Evolutionary conservation across 805 yeast genomes (phyloP).

Genomic region (Yarrowia hollandica): DNA sequence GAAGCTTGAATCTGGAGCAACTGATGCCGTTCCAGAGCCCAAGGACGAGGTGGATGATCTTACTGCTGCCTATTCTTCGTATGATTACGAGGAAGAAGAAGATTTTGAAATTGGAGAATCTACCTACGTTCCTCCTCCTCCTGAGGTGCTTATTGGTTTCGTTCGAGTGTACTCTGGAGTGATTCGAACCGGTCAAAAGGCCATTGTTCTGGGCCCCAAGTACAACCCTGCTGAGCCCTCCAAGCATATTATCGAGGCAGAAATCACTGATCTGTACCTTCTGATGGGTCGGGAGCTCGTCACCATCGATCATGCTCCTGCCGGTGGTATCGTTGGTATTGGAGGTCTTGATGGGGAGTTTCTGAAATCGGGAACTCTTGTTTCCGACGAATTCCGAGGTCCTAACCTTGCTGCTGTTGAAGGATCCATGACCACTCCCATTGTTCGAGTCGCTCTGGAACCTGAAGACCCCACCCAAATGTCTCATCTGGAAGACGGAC

Average conservation of each 20-base stretch:
- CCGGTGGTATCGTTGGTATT: conserved; percentile 93
- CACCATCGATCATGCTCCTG: conserved; percentile 76
- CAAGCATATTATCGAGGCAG: conserved; percentile 57
- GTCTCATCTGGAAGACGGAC: conserved; percentile 72
- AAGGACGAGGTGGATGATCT: conserved; percentile 43
- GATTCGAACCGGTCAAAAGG: conserved; percentile 67
- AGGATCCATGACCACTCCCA: conserved; percentile 57
- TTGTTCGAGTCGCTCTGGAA: conserved; percentile 93
- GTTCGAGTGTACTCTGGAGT: conserved; percentile 89
- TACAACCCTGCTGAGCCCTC: conserved; percentile 66
- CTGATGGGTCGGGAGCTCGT: conserved; percentile 92
- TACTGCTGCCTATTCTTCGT: conserved; percentile 46
- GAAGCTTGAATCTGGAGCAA: conserved; percentile 30
- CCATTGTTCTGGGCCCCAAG: conserved; percentile 82
- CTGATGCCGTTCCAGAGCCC: conserved; percentile 30
- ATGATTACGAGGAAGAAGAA: conserved; percentile 51
- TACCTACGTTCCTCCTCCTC: conserved; percentile 31
- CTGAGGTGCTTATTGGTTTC: conserved; percentile 79
- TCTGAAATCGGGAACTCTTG: conserved; percentile 81
- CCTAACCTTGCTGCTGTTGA: conserved; percentile 78
- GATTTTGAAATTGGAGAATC: conserved; percentile 50
- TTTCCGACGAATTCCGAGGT: conserved; percentile 58
- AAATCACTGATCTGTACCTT: conserved; percentile 68
- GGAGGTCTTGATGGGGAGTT: conserved; percentile 84
- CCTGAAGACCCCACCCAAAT: conserved; percentile 84